phyloP scores from a whole-genome alignment of 2,329 filamentous ascomycete species.

The Gnomoniopsis sp. region DNA sequence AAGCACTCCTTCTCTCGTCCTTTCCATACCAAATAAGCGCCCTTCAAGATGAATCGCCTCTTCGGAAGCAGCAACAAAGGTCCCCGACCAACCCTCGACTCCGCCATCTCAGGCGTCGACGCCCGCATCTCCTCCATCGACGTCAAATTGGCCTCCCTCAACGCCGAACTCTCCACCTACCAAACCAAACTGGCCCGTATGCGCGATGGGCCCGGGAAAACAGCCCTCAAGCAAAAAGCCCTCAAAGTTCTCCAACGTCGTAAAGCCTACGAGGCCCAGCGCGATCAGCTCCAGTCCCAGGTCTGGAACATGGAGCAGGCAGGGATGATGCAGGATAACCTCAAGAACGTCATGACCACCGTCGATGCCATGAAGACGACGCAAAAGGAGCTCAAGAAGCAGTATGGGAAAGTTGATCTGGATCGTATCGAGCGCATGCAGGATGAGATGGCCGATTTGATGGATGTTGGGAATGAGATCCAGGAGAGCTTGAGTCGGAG shows the following conservation, averaged over 20 bases:
- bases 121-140: conserved; percentile 81
- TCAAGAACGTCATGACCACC: conserved; percentile 97
- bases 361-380: conserved; percentile 97
- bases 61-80: conserved; percentile 85
- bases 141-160: conserved; percentile 89
- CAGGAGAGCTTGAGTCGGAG: conserved; percentile 88
- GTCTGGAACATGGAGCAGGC: conserved; percentile 99
- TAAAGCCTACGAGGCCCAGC: conserved; percentile 90
- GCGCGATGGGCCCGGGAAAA: conserved; percentile 93
- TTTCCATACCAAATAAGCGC: too few relatives aligned
- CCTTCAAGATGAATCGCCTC: conserved; percentile 78
- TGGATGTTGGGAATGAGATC: conserved; percentile 98
- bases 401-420: conserved; percentile 96
- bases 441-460: conserved; percentile 97
- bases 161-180: conserved; percentile 84
- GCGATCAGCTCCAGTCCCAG: conserved; percentile 89
- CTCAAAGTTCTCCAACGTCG: conserved; percentile 90
- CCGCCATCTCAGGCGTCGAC: conserved; percentile 83
- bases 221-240: conserved; percentile 88
- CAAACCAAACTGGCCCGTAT: conserved; percentile 85
- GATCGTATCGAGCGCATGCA: conserved; percentile 97
- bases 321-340: conserved; percentile 96
- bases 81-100: conserved; percentile 84
- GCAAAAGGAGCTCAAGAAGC: conserved; percentile 85
- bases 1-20: too few relatives aligned